Evolutionary conservation across 768 basidiomycete species (phyloP), one percentile per base, ranked within the genome.

Genomic region (Albatrellus ellisii): DNA sequence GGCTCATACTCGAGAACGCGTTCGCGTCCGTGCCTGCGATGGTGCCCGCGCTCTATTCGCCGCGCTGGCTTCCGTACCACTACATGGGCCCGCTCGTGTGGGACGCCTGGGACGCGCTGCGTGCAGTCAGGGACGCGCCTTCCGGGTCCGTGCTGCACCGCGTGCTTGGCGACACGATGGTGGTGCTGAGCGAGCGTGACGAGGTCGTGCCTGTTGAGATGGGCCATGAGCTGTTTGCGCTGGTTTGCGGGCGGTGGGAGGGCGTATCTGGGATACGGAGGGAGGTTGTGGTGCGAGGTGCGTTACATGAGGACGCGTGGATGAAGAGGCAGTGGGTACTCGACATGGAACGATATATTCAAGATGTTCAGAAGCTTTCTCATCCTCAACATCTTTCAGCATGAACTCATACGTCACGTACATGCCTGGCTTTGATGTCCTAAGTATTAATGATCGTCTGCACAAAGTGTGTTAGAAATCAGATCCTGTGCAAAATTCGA

Each of bases 1-100:
- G 67, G 2, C 41, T 70, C 9, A 56, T 73, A 6, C 54, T 73
- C 4, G 72, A 74, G 54, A 74, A 74, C 50, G 63, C 72, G 0
- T 65, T 74, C 41, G 55, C 66, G 1, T 68, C 64, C 12, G 61
- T 71, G 15, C 63, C 66, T 0, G 59, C 46, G 6, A 73, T 74
- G 70, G 59, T 73, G 11, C 49, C 54, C 17, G 62, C 66, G 7
- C 53, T 74, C 6, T 72, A 74, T 45, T 66, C 69, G 0, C 60
- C 66, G 31, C 54, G 52, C 15, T 71, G 66, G 68, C 45, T 72
- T 5, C 72, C 72, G 0, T 73, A 74, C 47, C 67, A 62, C 26
- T 65, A 68, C 44, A 60, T 74, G n/a, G 58, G 58, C 3, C 58
- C 61, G 0, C 55, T 69, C 26, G 66, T 60, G 2, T 61, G 61